phyloP scores from a whole-genome alignment of 1,284 basidiomycete species.

The Singerocomus inundabilis region DNA sequence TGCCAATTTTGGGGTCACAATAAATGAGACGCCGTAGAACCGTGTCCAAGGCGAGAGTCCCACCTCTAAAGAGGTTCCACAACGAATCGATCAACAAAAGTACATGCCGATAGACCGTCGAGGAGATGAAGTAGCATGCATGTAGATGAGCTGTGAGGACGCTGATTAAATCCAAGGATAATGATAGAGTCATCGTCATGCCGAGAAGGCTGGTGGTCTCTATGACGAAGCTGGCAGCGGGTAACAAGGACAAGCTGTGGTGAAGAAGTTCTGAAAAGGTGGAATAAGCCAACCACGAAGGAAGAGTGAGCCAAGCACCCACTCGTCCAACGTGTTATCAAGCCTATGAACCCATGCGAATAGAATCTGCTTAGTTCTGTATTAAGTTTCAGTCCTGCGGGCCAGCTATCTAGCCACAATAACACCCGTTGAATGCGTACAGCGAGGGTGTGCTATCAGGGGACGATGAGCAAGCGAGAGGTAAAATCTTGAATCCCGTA shows the following conservation, averaged over 20 bases:
- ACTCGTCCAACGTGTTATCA: slow-evolving; percentile 72
- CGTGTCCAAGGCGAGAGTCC: slow-evolving; percentile 17
- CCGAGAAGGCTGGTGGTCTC: slow-evolving; percentile 63
- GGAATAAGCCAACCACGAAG: slow-evolving; percentile 6
- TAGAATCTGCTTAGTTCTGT: slow-evolving; percentile 88
- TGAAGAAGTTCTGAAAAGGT: slow-evolving; percentile 23
- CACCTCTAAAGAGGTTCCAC: slow-evolving; percentile 95
- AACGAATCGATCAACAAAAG: slow-evolving; percentile 65
- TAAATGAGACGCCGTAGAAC: not conserved
- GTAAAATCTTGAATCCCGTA: slow-evolving; percentile 22
- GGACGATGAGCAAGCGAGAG: not conserved
- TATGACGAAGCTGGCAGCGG: slow-evolving; percentile 36
- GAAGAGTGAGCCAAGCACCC: slow-evolving; percentile 26
- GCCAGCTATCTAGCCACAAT: slow-evolving; percentile 92
- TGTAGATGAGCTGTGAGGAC: slow-evolving; percentile 75
- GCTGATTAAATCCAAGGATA: slow-evolving; percentile 65
- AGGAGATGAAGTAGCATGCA: slow-evolving; percentile 68
- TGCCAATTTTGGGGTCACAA: slow-evolving; percentile 29
- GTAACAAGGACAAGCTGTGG: slow-evolving; percentile 23
- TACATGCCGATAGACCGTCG: slow-evolving; percentile 63
- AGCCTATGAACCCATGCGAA: slow-evolving; percentile 63
- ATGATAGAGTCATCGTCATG: slow-evolving; percentile 66
- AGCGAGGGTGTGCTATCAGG: slow-evolving; percentile 44
- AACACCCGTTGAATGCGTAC: slow-evolving; percentile 55
- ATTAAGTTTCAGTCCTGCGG: slow-evolving; percentile 94